Evolutionary conservation across 2,329 filamentous ascomycete genomes (phyloP), one percentile per base, ranked within the genome.

Genomic region (Trichoderma pleuroti): DNA sequence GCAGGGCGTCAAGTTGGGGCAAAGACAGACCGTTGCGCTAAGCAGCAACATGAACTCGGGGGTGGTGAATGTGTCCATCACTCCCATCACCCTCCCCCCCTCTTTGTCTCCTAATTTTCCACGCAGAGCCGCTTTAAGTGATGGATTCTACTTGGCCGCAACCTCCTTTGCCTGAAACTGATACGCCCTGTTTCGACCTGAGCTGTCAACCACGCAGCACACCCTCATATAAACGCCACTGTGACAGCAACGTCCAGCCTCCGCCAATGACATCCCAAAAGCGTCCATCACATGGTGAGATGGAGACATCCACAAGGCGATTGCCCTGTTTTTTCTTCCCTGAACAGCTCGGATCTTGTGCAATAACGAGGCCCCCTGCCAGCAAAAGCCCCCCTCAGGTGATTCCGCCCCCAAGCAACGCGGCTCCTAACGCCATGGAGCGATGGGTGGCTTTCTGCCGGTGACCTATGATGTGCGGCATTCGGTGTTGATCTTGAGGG

Each of bases 211-310:
- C 42, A 39, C 10, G 16, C 10, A 18, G 18, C 24, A 66, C 46
- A 26, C 63, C 63, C 46, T 66, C 30, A 26, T 56, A 36, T 28
- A 39, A 49, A 56, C 63, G 63, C 63, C 63, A 66, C 63, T 10
- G 63, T 66, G 46, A 56, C 24, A 12, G 10, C 16, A 54, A 66
- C 0, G 5, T 24, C 30, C 21, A 46, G 52, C 28, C 30, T 11
- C 5, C 14, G 5, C 65, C 65, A 68, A 68, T 60, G 39, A 11
- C 54, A 49, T 18, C 26, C 36, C n/a, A 21, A 34, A 60, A n/a
- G 36, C n/a, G 5, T 14, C n/a, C 65, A 18, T 67, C 52, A 59
- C 64, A 21, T 32, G 3, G 12, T 26, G 30, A 18, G 24, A 24
- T 28, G 28, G 16, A 16, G 24, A 11, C 14, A 21, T n/a, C 36